phyloP scores from a whole-genome alignment of 2,329 filamentous ascomycete genomes.

The Byssoonygena ceratinophila region DNA sequence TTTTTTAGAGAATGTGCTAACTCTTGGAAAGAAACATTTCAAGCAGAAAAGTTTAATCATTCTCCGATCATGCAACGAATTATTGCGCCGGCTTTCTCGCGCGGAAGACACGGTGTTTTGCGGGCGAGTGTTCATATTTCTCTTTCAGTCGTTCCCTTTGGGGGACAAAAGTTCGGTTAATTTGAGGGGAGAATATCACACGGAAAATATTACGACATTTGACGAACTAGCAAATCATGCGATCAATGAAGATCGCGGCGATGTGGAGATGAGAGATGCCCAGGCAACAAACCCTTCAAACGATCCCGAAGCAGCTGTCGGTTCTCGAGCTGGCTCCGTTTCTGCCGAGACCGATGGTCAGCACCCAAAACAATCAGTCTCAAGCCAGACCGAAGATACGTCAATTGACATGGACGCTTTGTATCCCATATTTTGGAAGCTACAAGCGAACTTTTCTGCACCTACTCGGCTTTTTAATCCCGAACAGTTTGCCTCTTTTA shows the following conservation, averaged over 20 bases:
- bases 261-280: slow-evolving; percentile 48
- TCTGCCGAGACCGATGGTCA: slow-evolving; percentile 11
- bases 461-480: slow-evolving; percentile 71
- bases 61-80: slow-evolving; percentile 86
- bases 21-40: slow-evolving; percentile 49
- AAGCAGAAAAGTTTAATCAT: slow-evolving; percentile 79
- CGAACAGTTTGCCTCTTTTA: slow-evolving; percentile 56
- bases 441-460: slow-evolving; percentile 86
- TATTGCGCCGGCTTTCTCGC: slow-evolving; percentile 83
- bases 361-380: slow-evolving; percentile 10
- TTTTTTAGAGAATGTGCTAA: slow-evolving; percentile 19
- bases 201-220: slow-evolving; percentile 83
- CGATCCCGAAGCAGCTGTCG: slow-evolving; percentile 15
- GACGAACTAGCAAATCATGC: slow-evolving; percentile 46
- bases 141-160: slow-evolving; percentile 94
- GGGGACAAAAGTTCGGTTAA: slow-evolving; percentile 98
- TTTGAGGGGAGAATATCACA: slow-evolving; percentile 85
- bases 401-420: slow-evolving; percentile 58
- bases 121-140: slow-evolving; percentile 92
- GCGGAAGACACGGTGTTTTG: slow-evolving; percentile 97
- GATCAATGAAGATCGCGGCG: slow-evolving; percentile 48
- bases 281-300: slow-evolving; percentile 22
- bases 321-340: slow-evolving; percentile 14
- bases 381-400: slow-evolving; percentile 21
- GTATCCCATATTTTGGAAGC: slow-evolving; percentile 87